Evolutionary conservation across 768 basidiomycete species (phyloP), one percentile per base, ranked within the genome.

Genomic region (Rickenella mellea): DNA sequence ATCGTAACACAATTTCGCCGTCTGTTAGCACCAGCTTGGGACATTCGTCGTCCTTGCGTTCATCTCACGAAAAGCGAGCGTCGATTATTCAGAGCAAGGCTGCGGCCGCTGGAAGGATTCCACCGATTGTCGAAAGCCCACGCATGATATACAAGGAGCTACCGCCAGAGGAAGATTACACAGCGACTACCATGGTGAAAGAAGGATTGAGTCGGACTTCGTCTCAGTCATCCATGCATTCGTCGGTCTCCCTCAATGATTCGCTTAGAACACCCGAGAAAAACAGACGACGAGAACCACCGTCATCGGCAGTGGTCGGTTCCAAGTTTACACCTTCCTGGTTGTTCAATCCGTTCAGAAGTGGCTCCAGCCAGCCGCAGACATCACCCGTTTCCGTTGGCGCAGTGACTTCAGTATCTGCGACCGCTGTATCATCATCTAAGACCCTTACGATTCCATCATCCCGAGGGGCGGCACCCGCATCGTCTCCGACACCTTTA

Each of bases 331-430:
- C 83, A 1, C 74, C 84, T 2, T 70, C 80, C n/a, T 88, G 86
- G 86, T 59, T 88, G 9, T 81, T 86, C 58, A 83, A 78, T 52
- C 73, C 80, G 5, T 88, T 89, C 58, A 67, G 83, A 26, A 77
- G 72, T 44, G 72, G 67, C 1, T 67, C 71, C 6, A 75, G 71
- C 48, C 80, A 84, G 55, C 70, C 81, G 2, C 77, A 82, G 48
- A 78, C 76, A 1, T 71, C 71, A 2, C 61, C 72, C 11, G 64
- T 75, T 5, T 74, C 73, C 22, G 76, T 69, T 2, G 70, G 73
- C 4, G 69, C 71, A 3, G 67, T 65, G 1, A 57, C 69, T 6
- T 41, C 22, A 12, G 54, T 49, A 14, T 50, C 38, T 6, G 33
- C 10, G 15, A 4, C 33, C 9, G 15, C 19, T 48, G 52, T 28